Evolutionary conservation across 2,329 filamentous ascomycete genomes (phyloP), one percentile per base, ranked within the genome.

Genomic region (Colletotrichum noveboracense): DNA sequence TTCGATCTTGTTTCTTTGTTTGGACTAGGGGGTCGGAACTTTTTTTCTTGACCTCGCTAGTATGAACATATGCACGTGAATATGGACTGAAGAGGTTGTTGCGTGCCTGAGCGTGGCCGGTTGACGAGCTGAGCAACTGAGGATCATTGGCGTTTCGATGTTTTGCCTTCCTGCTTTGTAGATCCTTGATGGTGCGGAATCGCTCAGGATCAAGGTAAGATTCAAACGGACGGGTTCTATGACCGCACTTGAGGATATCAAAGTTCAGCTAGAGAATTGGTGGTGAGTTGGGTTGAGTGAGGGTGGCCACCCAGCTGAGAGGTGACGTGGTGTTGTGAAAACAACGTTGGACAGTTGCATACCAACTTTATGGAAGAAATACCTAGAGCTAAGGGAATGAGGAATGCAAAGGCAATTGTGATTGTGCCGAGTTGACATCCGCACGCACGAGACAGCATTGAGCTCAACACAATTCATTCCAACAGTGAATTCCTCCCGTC

Each of bases 51-150:
- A 52, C 21, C 21, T 24, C 32, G 32, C 18, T 36, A 18, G 13
- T 21, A 21, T 52, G 43, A 52, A 13, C 43, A 52, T 52, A 10
- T 52, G 43, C 43, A 52, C 21, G 18, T 18, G 30, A 62, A 62
- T 34, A 7, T 21, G 0, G 58, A 34, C 18, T 61, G 10, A 32
- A 8, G 28, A 1, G 52, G 52, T 56, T 34, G 16, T 24, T 43
- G 56, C 74, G 52, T 76, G 58, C 21, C 74, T 73, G 56, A 60
- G 70, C 64, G 69, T 48, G 70, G 64, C 38, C 21, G 32, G 18
- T 18, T 18, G 16, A 58, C 10, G 56, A 26, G 48, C 28, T 55
- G 36, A 24, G 8, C 14, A 28, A 24, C 36, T 38, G 36, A 38
- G 36, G 36, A 38, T 38, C 16, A 48, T 36, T n/a, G 30, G 24